These are phyloP conservation scores for Ceratocystis cacaofunesta DNA, from an alignment of 2,329 filamentous ascomycete genomes.

Conservation along the genomic window DNA sequence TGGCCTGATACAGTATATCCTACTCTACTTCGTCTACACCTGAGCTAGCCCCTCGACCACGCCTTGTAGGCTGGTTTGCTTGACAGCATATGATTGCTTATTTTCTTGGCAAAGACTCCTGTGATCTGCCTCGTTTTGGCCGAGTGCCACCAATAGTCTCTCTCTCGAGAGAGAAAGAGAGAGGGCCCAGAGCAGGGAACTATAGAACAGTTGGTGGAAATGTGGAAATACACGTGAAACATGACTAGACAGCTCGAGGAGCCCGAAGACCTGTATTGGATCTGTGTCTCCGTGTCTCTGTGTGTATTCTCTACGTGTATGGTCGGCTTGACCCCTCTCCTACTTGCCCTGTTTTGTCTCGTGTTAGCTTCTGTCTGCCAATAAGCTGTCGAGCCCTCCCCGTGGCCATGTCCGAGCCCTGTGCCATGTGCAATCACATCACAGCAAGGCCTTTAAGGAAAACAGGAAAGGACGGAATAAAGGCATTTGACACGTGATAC, in stretches of 20 bases:
- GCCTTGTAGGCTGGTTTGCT: no score
- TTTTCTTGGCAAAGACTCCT: not conserved
- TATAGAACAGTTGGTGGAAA: not conserved
- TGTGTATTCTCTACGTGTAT: not conserved
- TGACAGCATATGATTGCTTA: not conserved
- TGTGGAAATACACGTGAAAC: slow-evolving; percentile 5
- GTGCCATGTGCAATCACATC: not conserved
- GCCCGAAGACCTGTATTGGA: not conserved
- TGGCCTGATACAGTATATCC: not conserved
- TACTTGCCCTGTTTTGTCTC: not conserved
- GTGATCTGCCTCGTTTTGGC: not conserved
- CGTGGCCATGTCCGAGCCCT: not conserved
- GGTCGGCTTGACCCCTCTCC: not conserved
- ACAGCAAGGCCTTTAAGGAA: not conserved
- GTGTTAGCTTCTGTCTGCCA: not conserved
- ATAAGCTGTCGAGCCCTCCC: not conserved
- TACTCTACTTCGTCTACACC: not conserved
- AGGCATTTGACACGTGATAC: not conserved
- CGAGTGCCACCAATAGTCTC: slow-evolving; percentile 2
- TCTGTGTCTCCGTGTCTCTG: not conserved
- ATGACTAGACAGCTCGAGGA: not conserved
- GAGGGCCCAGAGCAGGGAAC: not conserved
- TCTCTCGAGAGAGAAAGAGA: not conserved
- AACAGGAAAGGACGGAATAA: not conserved
- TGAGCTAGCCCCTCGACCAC: not conserved